A percentile compares a stretch with the other conserved stretches of the same genome.
Conservation (phyloP, 2,329 filamentous ascomycete genomes). For the Diaporthe citri region DNA sequence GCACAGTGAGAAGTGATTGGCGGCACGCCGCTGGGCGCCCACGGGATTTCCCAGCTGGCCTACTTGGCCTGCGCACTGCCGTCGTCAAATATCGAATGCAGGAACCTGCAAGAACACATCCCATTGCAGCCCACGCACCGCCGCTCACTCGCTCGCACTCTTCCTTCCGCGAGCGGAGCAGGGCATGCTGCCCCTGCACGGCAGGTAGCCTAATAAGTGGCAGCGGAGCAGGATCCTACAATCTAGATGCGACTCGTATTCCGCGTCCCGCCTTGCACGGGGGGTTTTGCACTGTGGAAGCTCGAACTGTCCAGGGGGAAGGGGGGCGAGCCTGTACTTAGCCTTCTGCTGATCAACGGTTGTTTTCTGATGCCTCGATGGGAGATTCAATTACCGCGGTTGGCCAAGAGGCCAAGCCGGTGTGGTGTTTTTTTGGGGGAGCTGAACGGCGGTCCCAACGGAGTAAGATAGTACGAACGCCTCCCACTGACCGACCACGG, state of each 20-base stretch:
- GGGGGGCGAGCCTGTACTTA: no score
- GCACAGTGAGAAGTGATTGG: constrained; percentile 20
- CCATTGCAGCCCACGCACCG: not conserved
- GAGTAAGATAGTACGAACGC: not conserved
- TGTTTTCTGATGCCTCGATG: not conserved
- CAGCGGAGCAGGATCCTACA: not conserved
- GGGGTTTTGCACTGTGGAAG: not conserved
- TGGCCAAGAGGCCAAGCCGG: constrained; percentile 6
- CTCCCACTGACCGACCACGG: not conserved
- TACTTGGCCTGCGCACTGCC: constrained; percentile 10
- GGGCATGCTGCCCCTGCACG: not conserved
- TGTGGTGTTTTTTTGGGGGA: not conserved
- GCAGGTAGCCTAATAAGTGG: not conserved
- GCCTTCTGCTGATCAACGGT: not conserved
- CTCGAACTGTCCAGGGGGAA: not conserved
- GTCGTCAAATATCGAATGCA: constrained; percentile 27
- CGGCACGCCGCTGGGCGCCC: not conserved
- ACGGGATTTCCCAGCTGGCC: not conserved
- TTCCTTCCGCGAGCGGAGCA: not conserved
- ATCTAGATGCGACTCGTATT: constrained; percentile 15
- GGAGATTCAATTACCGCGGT: not conserved
- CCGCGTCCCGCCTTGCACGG: constrained; percentile 6
- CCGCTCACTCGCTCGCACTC: not conserved
- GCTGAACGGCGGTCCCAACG: constrained; percentile 7
- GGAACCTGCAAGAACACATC: constrained; percentile 11